Evolutionary conservation across 176 grass and related monocot genomes (phyloP), one percentile per base, ranked within the genome.

Genomic region (Cenchrus purpureus): DNA sequence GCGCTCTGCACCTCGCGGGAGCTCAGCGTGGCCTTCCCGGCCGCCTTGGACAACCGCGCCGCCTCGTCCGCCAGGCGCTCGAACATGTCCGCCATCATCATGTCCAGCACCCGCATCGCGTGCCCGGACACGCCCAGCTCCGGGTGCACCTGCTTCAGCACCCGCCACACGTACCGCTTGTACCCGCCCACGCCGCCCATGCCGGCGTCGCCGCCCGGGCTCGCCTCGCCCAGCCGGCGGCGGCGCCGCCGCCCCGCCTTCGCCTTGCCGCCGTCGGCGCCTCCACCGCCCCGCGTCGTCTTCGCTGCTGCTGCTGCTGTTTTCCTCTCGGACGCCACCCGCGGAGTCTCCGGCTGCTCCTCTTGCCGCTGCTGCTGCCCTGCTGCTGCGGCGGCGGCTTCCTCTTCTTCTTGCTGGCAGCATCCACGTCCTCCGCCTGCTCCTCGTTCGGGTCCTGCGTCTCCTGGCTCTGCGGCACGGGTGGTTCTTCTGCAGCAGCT

Each of bases 81-180:
- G 73, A 98, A 98, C 91, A 98, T 90, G 87, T 95, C 95, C 1
- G 82, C 85, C 91, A 98, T 93, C 89, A 95, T 87, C 83, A 90
- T 91, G 87, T 92, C 93, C 16, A 95, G 82, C 48, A 93, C 91
- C 64, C 83, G 79, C 95, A 98, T 98, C 40, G 93, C 86, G 69
- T 43, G 55, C 13, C 85, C 76, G 2, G 92, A 95, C 79, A 86
- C 52, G 17, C 87, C 91, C 76, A 95, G 25, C 19, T 81, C 91
- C 13, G 93, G 93, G 83, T 93, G 95, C 83, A 98, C 93, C 85
- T 98, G 95, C 91, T 93, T 98, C 85, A 98, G 79, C 87, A 98
- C 93, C 7, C 85, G 82, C 85, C 89, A 98, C 87, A 98, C 87
- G 73, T 93, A 98, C 49, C 76, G 77, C 92, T 90, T 98, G 92